Evolutionary conservation across 1,284 basidiomycete species (phyloP), one percentile per base, ranked within the genome.

Genomic region (Trichosporon sp.): DNA sequence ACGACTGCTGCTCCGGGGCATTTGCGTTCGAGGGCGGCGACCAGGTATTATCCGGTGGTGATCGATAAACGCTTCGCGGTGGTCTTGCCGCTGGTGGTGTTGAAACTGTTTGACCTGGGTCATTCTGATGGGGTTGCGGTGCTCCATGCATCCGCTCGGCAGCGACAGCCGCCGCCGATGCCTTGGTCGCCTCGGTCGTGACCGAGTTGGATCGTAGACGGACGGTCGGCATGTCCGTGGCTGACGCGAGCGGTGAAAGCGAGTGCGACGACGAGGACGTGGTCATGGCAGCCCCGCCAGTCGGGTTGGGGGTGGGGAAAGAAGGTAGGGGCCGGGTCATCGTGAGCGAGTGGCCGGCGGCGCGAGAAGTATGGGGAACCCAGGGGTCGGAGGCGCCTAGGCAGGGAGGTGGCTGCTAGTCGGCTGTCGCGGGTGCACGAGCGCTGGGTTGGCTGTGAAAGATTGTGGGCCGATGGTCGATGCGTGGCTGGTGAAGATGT

Each of bases 161-260:
- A 5, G 56, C 29, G 5, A 47, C 25, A 15, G 29, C 18, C 27
- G 62, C 29, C 27, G 35, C 35, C 23, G 62, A 64, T 12, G 21
- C 11, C 11, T 35, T 64, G 15, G 38, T 47, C 11, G 56, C 56
- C 38, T 64, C 38, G 63, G 63, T 64, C 29, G 47, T 23, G 44
- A 42, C 44, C 9, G 69, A 70, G 60, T 70, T 70, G n/a, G 66
- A 68, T 7, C 69, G 66, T 3, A 70, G 60, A 3, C 69, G 65
- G 56, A 60, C 56, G 18, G 56, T 60, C 27, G 56, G 56, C 29
- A 60, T 60, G 29, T 60, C 56, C 21, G 64, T 53, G 32, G 53
- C 42, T 34, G 62, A 12, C 34, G 64, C 35, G 34, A 35, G 23
- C 5, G 67, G n/a, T 3, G 34, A 12, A 21, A 69, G 68, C 18